Evolutionary conservation across 345 rosid genomes (phyloP).

Genomic region (Sapria himalayana): DNA sequence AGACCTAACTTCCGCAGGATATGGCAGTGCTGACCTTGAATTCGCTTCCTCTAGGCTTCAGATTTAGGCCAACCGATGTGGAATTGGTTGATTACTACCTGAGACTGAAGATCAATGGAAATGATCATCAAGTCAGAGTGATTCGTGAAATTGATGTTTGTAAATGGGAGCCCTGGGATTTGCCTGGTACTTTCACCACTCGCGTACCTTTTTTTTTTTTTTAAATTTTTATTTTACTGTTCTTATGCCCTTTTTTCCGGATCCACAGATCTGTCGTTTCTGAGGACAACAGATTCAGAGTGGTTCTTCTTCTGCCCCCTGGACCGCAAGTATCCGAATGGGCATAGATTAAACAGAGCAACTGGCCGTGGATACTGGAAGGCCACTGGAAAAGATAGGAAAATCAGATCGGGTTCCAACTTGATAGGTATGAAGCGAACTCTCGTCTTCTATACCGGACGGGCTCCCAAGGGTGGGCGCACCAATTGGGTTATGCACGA

Average conservation of each 20-base stretch:
- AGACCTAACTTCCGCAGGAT: no score
- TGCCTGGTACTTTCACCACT: conserved; percentile 32
- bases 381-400: conserved; percentile 81
- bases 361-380: conserved; percentile 79
- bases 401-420: conserved; percentile 25
- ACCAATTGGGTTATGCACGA: conserved; percentile 91
- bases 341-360: conserved; percentile 64
- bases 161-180: conserved; percentile 89
- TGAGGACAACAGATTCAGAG: conserved; percentile 39
- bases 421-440: conserved; percentile 85
- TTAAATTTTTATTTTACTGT: neutral
- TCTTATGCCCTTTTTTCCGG: neutral
- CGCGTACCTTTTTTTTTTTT: neutral
- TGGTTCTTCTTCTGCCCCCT: conserved; percentile 96
- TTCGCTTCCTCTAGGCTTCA: conserved; percentile 61
- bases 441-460: conserved; percentile 64
- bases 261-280: conserved; percentile 34
- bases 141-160: conserved; percentile 76
- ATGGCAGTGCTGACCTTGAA: conserved; percentile 28
- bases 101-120: conserved; percentile 56
- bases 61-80: conserved; percentile 82
- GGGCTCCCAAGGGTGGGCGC: conserved; percentile 58
- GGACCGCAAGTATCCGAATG: conserved; percentile 78
- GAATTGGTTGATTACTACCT: conserved; percentile 56
- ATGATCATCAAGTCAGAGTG: conserved; percentile 27